phyloP scores from a whole-genome alignment of 2,329 filamentous ascomycete species.

The Tolypocladium tundrense region DNA sequence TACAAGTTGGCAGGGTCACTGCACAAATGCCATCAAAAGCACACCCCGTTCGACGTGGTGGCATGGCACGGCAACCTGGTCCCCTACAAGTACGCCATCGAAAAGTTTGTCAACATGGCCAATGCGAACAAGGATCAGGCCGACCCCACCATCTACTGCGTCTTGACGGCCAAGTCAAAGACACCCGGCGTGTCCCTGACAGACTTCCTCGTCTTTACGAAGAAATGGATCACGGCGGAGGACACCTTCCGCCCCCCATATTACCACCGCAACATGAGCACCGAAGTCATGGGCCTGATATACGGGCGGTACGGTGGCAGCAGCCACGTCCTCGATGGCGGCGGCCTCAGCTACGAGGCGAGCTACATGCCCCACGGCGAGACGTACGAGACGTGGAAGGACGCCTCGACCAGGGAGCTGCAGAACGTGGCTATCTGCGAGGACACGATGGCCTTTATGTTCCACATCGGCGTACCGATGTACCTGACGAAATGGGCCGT shows the following conservation, averaged over 20 bases:
- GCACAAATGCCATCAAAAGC: conserved; percentile 49
- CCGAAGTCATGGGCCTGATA: conserved; percentile 46
- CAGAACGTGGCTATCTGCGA: conserved; percentile 4
- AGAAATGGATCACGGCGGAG: conserved; percentile 52
- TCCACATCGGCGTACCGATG: conserved; percentile 17
- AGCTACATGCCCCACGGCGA: conserved; percentile 26
- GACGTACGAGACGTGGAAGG: conserved; percentile 19
- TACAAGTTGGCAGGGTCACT: conserved; percentile 53
- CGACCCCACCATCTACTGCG: conserved; percentile 56
- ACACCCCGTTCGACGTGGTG: conserved; percentile 61
- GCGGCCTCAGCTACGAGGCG: conserved; percentile 21
- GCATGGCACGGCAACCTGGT: conserved; percentile 65
- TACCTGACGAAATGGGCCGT: conserved; percentile 15
- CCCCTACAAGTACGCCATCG: conserved; percentile 46
- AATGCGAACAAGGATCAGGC: conserved; percentile 52
- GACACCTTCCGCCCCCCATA: conserved; percentile 56
- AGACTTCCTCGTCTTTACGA: conserved; percentile 60
- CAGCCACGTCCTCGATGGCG: conserved; percentile 15
- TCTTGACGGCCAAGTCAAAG: conserved; percentile 48
- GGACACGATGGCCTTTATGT: conserved; percentile 36
- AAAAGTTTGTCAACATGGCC: conserved; percentile 48
- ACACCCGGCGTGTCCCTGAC: conserved; percentile 43
- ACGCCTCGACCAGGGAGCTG: conserved; percentile 18
- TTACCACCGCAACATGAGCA: conserved; percentile 52
- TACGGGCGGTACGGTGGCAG: conserved; percentile 22